Evolutionary conservation across 2,329 filamentous ascomycete species (phyloP).

Genomic region (Ramularia endophylla): DNA sequence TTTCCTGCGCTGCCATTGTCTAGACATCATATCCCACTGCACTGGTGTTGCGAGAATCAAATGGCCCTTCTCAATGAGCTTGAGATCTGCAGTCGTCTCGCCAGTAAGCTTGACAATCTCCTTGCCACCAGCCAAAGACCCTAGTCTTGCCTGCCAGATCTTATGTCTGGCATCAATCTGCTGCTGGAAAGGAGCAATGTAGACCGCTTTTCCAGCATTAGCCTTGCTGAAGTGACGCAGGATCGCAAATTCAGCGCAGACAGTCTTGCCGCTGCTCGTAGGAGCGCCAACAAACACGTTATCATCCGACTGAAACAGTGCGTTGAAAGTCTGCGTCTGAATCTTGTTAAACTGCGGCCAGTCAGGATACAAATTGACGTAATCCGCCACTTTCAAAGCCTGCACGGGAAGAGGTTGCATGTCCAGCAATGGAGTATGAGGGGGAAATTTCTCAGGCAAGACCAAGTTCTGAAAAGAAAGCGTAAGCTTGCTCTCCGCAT

Average conservation of each 20-base stretch:
- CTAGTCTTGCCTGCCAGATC: slow-evolving; percentile 78
- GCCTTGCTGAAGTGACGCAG: slow-evolving; percentile 77
- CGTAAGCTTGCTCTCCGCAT: slow-evolving; percentile 86
- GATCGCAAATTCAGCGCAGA: slow-evolving; percentile 91
- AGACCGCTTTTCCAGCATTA: slow-evolving; percentile 74
- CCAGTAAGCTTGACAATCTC: slow-evolving; percentile 89
- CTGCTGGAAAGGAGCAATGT: slow-evolving; percentile 92
- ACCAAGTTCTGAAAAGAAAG: slow-evolving; percentile 94
- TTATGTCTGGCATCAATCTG: slow-evolving; percentile 74
- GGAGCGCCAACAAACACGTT: slow-evolving; percentile 92
- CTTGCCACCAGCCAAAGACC: slow-evolving; percentile 71
- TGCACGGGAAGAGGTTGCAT: slow-evolving; percentile 85
- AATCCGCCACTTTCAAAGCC: slow-evolving; percentile 81
- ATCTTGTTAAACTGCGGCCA: slow-evolving; percentile 95
- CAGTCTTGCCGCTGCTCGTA: slow-evolving; percentile 91
- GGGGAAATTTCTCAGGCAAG: slow-evolving; percentile 89
- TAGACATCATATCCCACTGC: slow-evolving; percentile 93
- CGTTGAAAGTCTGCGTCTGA: slow-evolving; percentile 95
- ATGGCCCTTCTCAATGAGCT: slow-evolving; percentile 79
- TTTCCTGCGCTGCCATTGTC: slow-evolving; percentile 95
- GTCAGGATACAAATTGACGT: slow-evolving; percentile 70
- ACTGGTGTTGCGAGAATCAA: slow-evolving; percentile 85
- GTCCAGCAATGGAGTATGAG: slow-evolving; percentile 86
- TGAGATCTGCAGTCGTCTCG: slow-evolving; percentile 84
- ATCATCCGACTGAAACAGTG: slow-evolving; percentile 82